Percentiles rank a stretch among this genome's conserved stretches.
phyloP scores from a whole-genome alignment of 2,329 filamentous ascomycete genomes.

The Ilyonectria mors-panacis region DNA sequence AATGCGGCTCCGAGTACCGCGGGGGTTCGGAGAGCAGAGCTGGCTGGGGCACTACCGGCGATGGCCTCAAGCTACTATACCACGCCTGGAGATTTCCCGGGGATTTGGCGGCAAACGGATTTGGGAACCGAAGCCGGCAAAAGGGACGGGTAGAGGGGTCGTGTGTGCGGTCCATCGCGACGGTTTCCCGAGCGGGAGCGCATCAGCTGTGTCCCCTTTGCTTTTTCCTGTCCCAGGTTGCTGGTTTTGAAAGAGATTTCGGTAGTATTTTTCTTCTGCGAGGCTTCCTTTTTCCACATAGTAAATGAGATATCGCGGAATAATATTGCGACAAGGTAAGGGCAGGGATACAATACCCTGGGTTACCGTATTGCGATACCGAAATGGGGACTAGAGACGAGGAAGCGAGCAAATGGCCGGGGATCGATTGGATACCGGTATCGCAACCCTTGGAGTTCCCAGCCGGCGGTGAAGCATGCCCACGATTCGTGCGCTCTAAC shows the following conservation, averaged over 20 bases:
- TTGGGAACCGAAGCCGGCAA: not conserved
- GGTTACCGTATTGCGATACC: slow-evolving; percentile 20
- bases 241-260: not conserved
- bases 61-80: not conserved
- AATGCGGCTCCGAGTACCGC: slow-evolving; percentile 28
- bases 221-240: slow-evolving; percentile 2
- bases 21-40: slow-evolving; percentile 12
- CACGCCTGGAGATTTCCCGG: slow-evolving; percentile 11
- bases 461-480: slow-evolving; percentile 30
- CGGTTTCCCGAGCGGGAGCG: slow-evolving; percentile 1
- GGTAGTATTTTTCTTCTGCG: not conserved
- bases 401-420: slow-evolving; percentile 17
- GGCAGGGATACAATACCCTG: slow-evolving; percentile 4
- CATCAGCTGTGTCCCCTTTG: not conserved
- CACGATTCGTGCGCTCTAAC: slow-evolving; percentile 24
- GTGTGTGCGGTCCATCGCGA: not conserved
- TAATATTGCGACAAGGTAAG: not conserved
- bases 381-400: not conserved
- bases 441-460: slow-evolving; percentile 7
- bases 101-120: slow-evolving; percentile 1
- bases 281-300: not conserved
- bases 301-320: slow-evolving; percentile 14
- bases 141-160: not conserved
- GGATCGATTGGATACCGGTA: slow-evolving; percentile 31
- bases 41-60: not conserved